These are phyloP conservation scores for sorghum (Sorghum bicolor) DNA, from an alignment of 176 grass and related monocot genomes.

Conservation along the genomic window Sorghum_bicolor_NCBIv3 NC_012873.2:6771501-6772000, in stretches of 20 bases:
- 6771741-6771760: too few species aligned
- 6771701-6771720: too few species aligned
- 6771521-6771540: slow-evolving; percentile 53
- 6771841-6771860: too few species aligned
- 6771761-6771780: too few species aligned
- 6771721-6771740: too few species aligned
- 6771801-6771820: too few species aligned
- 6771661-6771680: slow-evolving; percentile 29
- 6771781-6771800: too few species aligned
- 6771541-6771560: slow-evolving; percentile 56
- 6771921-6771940: background rate
- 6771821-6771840: too few species aligned
- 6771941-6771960: background rate
- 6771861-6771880: too few species aligned
- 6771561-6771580: slow-evolving; percentile 45
- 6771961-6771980: background rate
- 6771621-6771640: slow-evolving; percentile 33
- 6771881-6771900: background rate
- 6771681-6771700: background rate
- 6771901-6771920: background rate
- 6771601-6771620: slow-evolving; percentile 1
- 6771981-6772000: background rate
- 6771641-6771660: slow-evolving; percentile 46
- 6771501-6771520: slow-evolving; percentile 72
- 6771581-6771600: slow-evolving; percentile 32